Base-by-base conservation (phyloP, 352 stramenopile genomes). In the Aphanomyces cochlioides region DNA sequence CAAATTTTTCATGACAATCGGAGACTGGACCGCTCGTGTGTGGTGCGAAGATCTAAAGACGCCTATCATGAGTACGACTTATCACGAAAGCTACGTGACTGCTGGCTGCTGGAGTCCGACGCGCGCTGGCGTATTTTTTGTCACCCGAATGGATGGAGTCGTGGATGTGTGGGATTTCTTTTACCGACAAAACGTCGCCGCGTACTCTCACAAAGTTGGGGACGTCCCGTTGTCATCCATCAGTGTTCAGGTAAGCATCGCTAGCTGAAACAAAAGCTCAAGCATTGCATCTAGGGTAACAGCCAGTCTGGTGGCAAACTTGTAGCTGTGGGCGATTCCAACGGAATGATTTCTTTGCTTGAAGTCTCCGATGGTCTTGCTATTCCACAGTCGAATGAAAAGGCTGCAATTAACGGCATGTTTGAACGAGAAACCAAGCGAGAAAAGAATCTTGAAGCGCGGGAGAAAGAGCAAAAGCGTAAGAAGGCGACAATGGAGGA, bases 121-220 rank as follows among this genome's bases (percentile, higher is more conserved):
- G 38, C 88, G 96, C 36, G 91, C 96, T 1, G 96, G 96, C 7
- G 94, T 99, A 28, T 99, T 99, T 78, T 99, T 98, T 73, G 92
- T 98, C 54, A 98, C 95, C 61, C 85, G 95, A 56, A 97, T 97
- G 88, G 96, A 99, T 76, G 96, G 96, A 63, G 93, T 98, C n/a
- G 85, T 98, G 54, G 95, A 98, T 77, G 89, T 98, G 47, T 99
- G 96, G 96, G 96, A 99, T 76, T 98, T 98, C 71, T 98, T 98
- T 76, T 98, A 98, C 74, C 90, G 91, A 5, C 96, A 99, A 75
- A 98, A 98, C 77, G 96, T 98, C 73, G 89, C 98, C 56, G 96
- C 93, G 19, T 99, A 98, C 78, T 97, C 87, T 48, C 96, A 99
- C 82, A 99, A 99, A 78, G 93, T 99, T 47, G 88, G 94, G 40